These are phyloP conservation scores for Eutypella sp. DNA, from an alignment of 2,329 filamentous ascomycete genomes.

Conservation along the genomic window DNA sequence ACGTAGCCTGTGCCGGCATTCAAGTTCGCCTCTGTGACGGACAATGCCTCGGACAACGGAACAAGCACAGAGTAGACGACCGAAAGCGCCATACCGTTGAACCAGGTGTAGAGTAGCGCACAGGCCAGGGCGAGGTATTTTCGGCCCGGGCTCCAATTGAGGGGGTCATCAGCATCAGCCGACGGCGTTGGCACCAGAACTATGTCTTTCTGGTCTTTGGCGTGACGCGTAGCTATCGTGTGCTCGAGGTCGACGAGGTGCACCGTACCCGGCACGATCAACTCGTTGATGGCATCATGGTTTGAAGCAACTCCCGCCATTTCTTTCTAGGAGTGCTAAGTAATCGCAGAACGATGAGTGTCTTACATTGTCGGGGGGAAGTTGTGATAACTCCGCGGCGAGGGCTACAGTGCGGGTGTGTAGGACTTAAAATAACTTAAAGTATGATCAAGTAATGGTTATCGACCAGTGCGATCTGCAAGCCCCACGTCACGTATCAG, in stretches of 20 bases:
- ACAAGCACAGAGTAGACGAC: conserved; percentile 35
- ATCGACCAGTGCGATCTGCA: background rate
- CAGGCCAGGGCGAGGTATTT: conserved; percentile 26
- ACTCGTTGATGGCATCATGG: background rate
- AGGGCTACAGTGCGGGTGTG: too few species aligned
- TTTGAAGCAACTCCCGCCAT: background rate
- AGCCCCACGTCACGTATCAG: background rate
- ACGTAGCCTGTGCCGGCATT: conserved; percentile 33
- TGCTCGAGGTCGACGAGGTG: conserved; percentile 34
- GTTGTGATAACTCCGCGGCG: too few species aligned
- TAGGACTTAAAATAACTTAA: too few species aligned
- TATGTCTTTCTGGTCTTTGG: conserved; percentile 30
- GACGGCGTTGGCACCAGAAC: conserved; percentile 31
- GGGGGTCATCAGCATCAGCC: conserved; percentile 32
- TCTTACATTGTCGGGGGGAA: background rate
- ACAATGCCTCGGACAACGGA: conserved; percentile 28
- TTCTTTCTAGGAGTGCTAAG: background rate
- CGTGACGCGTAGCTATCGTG: background rate
- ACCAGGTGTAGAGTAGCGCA: conserved; percentile 17
- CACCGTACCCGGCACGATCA: conserved; percentile 35
- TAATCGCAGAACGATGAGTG: background rate
- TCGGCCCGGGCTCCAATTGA: conserved; percentile 31
- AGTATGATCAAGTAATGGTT: background rate
- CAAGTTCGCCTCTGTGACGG: conserved; percentile 28
- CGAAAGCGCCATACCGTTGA: conserved; percentile 12